phyloP scores from a whole-genome alignment of 2,329 filamentous ascomycete species.

The Exophiala phaeomuriformis region DNA sequence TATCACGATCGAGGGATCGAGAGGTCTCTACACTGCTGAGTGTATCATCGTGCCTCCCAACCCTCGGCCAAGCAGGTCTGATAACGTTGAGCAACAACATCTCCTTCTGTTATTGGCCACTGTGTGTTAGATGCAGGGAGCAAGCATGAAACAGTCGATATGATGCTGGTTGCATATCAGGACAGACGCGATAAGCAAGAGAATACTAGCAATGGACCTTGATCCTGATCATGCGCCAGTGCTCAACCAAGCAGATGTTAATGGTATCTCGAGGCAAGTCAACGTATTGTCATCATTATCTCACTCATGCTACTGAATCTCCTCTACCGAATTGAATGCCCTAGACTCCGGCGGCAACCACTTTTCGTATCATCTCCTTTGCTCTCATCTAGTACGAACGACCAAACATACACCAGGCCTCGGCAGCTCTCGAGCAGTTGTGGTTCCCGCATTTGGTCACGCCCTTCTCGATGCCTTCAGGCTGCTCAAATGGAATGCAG shows the following conservation, averaged over 20 bases:
- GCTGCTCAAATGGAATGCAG: constrained; percentile 80
- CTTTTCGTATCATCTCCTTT: neutral
- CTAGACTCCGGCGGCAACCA: too few relatives aligned
- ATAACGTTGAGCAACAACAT: constrained; percentile 4
- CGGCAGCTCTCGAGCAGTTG: constrained; percentile 66
- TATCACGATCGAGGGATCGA: constrained; percentile 2
- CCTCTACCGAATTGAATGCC: too few relatives aligned
- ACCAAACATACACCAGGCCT: constrained; percentile 91
- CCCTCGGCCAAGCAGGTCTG: constrained; percentile 12
- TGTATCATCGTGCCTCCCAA: neutral
- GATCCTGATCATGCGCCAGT: neutral
- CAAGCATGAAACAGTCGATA: too few relatives aligned
- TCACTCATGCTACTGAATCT: neutral
- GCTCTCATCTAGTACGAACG: constrained; percentile 35
- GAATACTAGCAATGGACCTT: too few relatives aligned
- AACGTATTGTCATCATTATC: constrained; percentile 1
- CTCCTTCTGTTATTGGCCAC: neutral
- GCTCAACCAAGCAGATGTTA: neutral
- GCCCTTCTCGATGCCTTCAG: constrained; percentile 66
- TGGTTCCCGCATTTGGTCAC: constrained; percentile 91
- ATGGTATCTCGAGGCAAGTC: constrained; percentile 8
- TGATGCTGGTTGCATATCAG: too few relatives aligned
- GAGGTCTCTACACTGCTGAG: neutral
- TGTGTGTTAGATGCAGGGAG: neutral
- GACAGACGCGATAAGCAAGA: too few relatives aligned